Evolutionary conservation across 2,329 filamentous ascomycete genomes (phyloP).

Genomic region (Byssoonygena ceratinophila): DNA sequence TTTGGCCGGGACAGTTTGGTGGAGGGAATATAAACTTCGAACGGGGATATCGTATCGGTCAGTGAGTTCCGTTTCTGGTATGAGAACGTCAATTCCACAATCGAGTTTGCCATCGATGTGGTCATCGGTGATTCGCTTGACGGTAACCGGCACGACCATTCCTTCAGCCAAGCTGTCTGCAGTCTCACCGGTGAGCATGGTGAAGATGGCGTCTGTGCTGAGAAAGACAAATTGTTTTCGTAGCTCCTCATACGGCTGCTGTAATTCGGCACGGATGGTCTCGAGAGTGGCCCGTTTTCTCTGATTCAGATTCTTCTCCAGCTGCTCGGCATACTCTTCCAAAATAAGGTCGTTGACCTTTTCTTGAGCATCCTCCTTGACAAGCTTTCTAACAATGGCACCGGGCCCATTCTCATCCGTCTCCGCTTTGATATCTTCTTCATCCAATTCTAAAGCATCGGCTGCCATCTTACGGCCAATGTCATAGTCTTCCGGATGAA

Average conservation of each 20-base stretch:
- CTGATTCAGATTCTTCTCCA: slow-evolving; percentile 86
- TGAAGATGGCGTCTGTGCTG: slow-evolving; percentile 71
- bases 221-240: slow-evolving; percentile 66
- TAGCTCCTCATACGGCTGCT: slow-evolving; percentile 88
- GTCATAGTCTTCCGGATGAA: slow-evolving; percentile 97
- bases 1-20: slow-evolving; percentile 82
- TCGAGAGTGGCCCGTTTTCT: slow-evolving; percentile 92
- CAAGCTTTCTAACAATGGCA: slow-evolving; percentile 87
- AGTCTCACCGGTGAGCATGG: slow-evolving; percentile 93
- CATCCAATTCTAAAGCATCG: slow-evolving; percentile 88
- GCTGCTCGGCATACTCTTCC: slow-evolving; percentile 92
- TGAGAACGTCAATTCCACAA: slow-evolving; percentile 82
- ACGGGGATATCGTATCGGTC: slow-evolving; percentile 57
- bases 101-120: slow-evolving; percentile 90
- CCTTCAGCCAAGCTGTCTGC: slow-evolving; percentile 69
- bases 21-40: slow-evolving; percentile 61
- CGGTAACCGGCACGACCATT: slow-evolving; percentile 85
- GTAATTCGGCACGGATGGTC: slow-evolving; percentile 86
- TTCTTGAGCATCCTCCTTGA: slow-evolving; percentile 86
- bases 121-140: slow-evolving; percentile 80
- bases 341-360: slow-evolving; percentile 92
- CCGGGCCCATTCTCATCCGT: slow-evolving; percentile 79
- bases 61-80: slow-evolving; percentile 72
- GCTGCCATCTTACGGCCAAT: slow-evolving; percentile 97
- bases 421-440: slow-evolving; percentile 94